These are phyloP conservation scores for Talaromyces piceae DNA, from an alignment of 2,329 filamentous ascomycete species.

Conservation along the genomic window DNA sequence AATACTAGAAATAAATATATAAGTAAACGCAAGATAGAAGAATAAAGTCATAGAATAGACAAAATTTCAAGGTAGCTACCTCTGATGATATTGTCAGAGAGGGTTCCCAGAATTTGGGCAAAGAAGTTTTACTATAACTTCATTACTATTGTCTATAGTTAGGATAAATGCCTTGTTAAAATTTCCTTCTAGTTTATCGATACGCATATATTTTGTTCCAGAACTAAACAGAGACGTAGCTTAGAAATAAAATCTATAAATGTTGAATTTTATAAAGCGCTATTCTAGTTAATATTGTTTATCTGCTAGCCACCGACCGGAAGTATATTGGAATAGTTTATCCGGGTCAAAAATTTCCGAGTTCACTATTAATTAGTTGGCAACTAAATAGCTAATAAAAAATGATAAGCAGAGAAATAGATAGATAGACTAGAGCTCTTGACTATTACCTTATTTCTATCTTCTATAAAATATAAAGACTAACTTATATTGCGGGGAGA, in stretches of 20 bases:
- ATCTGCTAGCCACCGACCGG: conserved; percentile 22
- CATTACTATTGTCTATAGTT: conserved; percentile 16
- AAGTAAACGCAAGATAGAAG: too few relatives aligned
- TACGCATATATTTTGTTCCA: too few relatives aligned
- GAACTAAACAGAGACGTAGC: too few relatives aligned
- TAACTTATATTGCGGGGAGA: too few relatives aligned
- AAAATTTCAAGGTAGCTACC: conserved; percentile 18
- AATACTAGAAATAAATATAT: conserved; percentile 13
- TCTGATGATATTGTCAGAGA: conserved; percentile 19
- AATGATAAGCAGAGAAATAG: too few relatives aligned
- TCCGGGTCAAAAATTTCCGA: too few relatives aligned
- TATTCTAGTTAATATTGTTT: conserved; percentile 17
- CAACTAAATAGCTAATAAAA: too few relatives aligned
- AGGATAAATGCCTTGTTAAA: conserved; percentile 22
- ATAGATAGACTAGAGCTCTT: too few relatives aligned
- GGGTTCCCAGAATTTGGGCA: conserved; percentile 13
- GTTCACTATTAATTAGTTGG: too few relatives aligned
- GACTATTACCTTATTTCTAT: too few relatives aligned
- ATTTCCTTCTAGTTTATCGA: conserved; percentile 26
- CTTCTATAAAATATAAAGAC: too few relatives aligned
- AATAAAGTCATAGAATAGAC: too few relatives aligned
- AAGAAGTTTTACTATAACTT: conserved; percentile 19
- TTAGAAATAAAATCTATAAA: conserved; percentile 22
- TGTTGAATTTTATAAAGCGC: conserved; percentile 22
- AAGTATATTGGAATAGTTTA: conserved; percentile 21